Base-by-base conservation (phyloP, 495 filamentous ascomycete species). In the Penicillium malachiteum region DNA sequence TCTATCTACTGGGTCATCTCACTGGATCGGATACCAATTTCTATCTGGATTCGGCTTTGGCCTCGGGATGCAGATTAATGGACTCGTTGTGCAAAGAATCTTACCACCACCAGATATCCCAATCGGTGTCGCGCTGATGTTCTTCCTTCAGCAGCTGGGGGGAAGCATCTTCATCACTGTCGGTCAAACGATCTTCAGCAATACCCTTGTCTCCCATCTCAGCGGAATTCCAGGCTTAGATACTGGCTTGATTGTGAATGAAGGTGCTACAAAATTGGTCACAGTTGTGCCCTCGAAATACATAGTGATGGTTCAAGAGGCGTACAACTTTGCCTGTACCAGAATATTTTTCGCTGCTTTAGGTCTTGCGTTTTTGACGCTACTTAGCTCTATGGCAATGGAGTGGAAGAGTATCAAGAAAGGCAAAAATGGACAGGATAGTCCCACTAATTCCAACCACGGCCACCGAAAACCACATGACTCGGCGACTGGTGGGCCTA, bases 21-120 rank as follows among this genome's bases (percentile, higher is more conserved):
- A 64, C 21, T 96, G 92, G 91, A 88, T 94, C 54, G 89, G 91
- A 0, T 94, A 85, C 59, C 89, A 92, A 59, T 77, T 85, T 33
- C 50, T 93, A 5, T 79, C 81, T 44, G 91, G 90, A 34, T 70
- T 80, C 10, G 90, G 90, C 5, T 55, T 90, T 1, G 90, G 90
- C 1, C 54, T 86, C 3, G 83, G 84, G 39, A 78, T 91, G 70
- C 87, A 92, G 62, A 80, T 84, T 34, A 75, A 83, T 26, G 75
- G 85, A 61, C 84, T 91, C 48, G 84, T 87, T 1, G 82, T 80
- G 0, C 86, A 91, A 65, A 85, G 86, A 0, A 85, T 86, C 0
- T 78, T 92, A 3, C 68, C 71, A 11, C 62, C 77, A 16, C 67
- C 68, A 0, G 88, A 92, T 55, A 74, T 91, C 1, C 81, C 90